Base-by-base conservation (phyloP, 2,329 filamentous ascomycete species). In the Penicillium sp. region DNA sequence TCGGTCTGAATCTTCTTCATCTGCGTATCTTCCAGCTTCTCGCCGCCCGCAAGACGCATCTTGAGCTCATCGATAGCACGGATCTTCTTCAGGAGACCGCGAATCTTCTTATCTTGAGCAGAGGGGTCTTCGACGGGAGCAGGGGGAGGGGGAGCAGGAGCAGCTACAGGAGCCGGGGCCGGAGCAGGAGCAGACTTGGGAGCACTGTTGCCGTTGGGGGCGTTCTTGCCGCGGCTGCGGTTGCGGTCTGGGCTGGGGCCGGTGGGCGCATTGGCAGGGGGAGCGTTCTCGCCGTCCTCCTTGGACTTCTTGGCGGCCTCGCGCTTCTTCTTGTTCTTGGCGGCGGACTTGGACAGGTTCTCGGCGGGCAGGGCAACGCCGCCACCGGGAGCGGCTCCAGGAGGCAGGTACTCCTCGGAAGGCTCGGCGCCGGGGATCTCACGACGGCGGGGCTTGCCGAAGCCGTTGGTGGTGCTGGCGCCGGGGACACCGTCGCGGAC, bases 291-390 rank as follows among this genome's bases (percentile, higher is more conserved):
- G 81, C 63, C 67, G 43, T 78, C 77, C 63, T 86, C 87, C 47
- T 84, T 85, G 44, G 94, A 92, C 71, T 92, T 94, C 48, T 97
- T 97, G 82, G 95, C 97, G 63, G 90, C 90, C 64, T 90, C 88
- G 43, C 94, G 86, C 84, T 97, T 97, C 85, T 97, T 97, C 85
- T 97, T 97, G 78, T 97, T 97, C 83, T 97, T 97, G 65, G 91
- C 79, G 11, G 90, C 92, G 50, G 89, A 86, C 78, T 94, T 95
- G 59, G 90, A 92, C 58, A 94, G 73, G 64, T 83, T 87, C 64
- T 90, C 90, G 5, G 83, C 83, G 24, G 87, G 85, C 43, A 90
- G 81, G 58, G 83, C 84, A 40, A 86, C 85, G 42, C 85, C 86
- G 21, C 85, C 85, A 49, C 85, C 85, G 44, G 87, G 85, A 49